Conservation (phyloP, 2,329 filamentous ascomycete species). For the Uncinocarpus reesii region DNA sequence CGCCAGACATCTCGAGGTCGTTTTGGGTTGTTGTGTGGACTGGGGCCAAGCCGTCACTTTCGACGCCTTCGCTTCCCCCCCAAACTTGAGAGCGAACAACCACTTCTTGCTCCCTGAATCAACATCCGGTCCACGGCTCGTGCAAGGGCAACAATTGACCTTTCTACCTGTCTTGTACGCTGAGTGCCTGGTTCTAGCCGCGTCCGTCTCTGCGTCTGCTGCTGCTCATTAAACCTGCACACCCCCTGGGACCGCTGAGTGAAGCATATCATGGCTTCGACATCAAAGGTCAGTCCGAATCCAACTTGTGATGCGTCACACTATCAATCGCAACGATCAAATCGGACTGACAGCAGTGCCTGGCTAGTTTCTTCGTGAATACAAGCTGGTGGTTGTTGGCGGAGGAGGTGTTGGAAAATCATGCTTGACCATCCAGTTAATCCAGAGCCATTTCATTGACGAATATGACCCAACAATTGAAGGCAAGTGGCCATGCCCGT, state of each 20-base stretch:
- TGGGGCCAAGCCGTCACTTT: constrained; percentile 12
- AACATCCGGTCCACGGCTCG: background rate
- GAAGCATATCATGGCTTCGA: constrained; percentile 10
- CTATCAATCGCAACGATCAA: background rate
- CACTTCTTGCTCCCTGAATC: background rate
- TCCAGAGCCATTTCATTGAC: constrained; percentile 94
- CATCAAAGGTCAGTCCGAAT: constrained; percentile 6
- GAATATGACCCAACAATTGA: constrained; percentile 99
- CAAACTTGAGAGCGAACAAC: background rate
- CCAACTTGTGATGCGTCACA: background rate
- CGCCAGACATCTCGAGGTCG: constrained; percentile 4
- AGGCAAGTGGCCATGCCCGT: constrained; percentile 46
- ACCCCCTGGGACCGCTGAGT: background rate
- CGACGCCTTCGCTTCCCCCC: background rate
- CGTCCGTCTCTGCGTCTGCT: background rate
- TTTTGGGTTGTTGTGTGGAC: constrained; percentile 8
- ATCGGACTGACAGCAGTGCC: background rate
- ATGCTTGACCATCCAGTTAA: constrained; percentile 94
- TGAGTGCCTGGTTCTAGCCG: background rate
- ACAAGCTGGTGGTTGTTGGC: constrained; percentile 93
- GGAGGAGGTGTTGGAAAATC: constrained; percentile 98
- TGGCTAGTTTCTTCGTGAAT: constrained; percentile 69
- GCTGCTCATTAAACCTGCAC: background rate
- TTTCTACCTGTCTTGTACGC: background rate
- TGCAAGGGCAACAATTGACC: background rate